A percentile compares a stretch with the other conserved stretches of the same genome.
phyloP scores from a whole-genome alignment of 148 eudicot genomes.

The Amaranthus hypochondriacus region DNA sequence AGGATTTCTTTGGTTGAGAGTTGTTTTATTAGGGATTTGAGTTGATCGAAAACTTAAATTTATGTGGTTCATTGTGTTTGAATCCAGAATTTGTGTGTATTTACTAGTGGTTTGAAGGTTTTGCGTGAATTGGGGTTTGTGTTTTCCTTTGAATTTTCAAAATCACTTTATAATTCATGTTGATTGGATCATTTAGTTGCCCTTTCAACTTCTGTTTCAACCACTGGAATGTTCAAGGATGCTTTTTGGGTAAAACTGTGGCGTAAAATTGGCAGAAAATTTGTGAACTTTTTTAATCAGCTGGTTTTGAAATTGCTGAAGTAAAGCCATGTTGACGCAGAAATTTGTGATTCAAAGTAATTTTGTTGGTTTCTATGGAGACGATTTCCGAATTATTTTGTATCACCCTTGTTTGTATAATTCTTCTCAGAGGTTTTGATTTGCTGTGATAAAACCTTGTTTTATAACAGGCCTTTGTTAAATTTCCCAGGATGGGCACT shows the following conservation, averaged over 20 bases:
- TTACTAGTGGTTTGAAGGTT: too few relatives aligned
- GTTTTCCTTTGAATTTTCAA: background rate
- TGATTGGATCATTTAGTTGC: background rate
- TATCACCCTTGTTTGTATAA: background rate
- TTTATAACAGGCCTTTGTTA: background rate
- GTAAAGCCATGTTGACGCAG: conserved; percentile 19
- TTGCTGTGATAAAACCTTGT: conserved; percentile 8
- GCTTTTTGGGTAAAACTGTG: too few relatives aligned
- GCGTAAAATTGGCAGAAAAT: too few relatives aligned
- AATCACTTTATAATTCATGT: background rate
- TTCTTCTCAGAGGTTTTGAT: conserved; percentile 10
- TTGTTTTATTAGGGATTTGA: too few relatives aligned
- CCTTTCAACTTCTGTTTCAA: background rate
- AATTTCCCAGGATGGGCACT: conserved; percentile 33
- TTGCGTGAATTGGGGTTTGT: background rate
- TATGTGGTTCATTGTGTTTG: too few relatives aligned
- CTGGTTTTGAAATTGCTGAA: conserved; percentile 5
- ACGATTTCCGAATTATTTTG: conserved; percentile 4
- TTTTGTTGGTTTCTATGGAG: conserved; percentile 5
- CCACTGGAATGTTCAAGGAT: background rate
- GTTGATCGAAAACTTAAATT: too few relatives aligned
- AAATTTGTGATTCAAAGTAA: conserved; percentile 16
- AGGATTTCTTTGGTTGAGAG: too few relatives aligned
- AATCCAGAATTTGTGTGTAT: too few relatives aligned
- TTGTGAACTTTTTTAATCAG: background rate